Evolutionary conservation across 2,329 filamentous ascomycete species (phyloP).

Genomic region (Podosphaera fusca): DNA sequence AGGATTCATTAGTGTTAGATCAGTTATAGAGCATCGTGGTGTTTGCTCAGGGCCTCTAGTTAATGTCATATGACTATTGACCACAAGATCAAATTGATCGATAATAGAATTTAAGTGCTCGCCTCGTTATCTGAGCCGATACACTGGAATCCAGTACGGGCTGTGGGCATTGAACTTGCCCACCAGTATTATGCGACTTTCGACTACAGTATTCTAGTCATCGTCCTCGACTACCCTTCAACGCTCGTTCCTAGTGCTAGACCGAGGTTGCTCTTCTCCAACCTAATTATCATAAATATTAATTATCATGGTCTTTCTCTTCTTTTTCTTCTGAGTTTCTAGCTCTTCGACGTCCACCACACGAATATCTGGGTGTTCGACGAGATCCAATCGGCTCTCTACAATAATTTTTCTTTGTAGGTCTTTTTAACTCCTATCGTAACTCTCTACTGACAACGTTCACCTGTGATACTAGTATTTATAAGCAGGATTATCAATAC

Average conservation of each 20-base stretch:
- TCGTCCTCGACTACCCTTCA: not conserved
- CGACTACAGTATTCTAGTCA: not conserved
- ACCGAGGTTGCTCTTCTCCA: not conserved
- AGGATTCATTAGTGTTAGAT: not conserved
- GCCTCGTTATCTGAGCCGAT: not conserved
- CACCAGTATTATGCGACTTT: not conserved
- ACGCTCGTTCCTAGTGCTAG: not conserved
- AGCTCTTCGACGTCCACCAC: not conserved
- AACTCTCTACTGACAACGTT: not conserved
- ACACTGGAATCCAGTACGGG: not conserved
- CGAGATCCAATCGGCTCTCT: not conserved
- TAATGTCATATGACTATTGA: not conserved
- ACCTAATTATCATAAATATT: not conserved
- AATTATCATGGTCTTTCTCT: not conserved
- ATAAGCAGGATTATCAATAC: not conserved
- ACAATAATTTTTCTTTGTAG: not conserved
- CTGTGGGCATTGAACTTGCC: not conserved
- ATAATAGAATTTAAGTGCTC: not conserved
- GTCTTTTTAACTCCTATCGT: not conserved
- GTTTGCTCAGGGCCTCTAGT: not conserved
- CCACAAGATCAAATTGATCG: not conserved
- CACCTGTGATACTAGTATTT: not conserved
- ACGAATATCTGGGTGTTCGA: not conserved
- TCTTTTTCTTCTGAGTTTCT: not conserved
- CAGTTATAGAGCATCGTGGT: not conserved